Base-by-base conservation (phyloP, 371 early-diverging fungal genomes). In the Apophysomyces trapeziformis region DNA sequence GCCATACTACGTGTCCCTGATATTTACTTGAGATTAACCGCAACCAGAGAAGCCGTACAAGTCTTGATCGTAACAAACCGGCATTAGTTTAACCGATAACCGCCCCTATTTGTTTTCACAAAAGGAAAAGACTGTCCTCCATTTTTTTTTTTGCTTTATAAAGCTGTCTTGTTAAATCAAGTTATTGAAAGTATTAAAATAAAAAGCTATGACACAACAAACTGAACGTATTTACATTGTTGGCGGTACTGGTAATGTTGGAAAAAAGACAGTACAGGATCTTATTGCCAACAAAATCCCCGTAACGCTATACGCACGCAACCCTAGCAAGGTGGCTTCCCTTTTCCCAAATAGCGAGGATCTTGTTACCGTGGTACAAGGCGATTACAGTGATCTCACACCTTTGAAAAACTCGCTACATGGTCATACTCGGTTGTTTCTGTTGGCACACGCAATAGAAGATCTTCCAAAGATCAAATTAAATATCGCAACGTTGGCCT, bases 171-270 rank as follows among this genome's bases (percentile, higher is more conserved):
- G 32, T 26, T 1, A 26, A 26, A 26, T 26, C 32, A 26, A 26
- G 32, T 26, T 26, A 26, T 26, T 26, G 32, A 26, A 26, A 2
- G 32, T 26, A 26, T 43, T 43, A 43, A 14, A 43, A 43, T 12
- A 9, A 43, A 43, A 43, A 43, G 43, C 43, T 43, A 43, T 43
- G 43, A 0, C 43, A 12, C 43, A 43, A 12, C 43, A 43, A 4
- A 43, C 59, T 38, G 69, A 73, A 37, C 58, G 63, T 0, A 44
- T 74, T 0, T 74, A 69, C 38, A 43, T 77, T 21, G n/a, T 74
- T 21, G 74, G 77, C 8, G 74, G 65, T 37, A 69, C 77, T 36
- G 77, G 74, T 18, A 63, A 71, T 21, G 58, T 76, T 66, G 77
- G 74, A 32, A 26, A 8, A 1, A 61, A 63, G 9, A 35, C 46